These are phyloP conservation scores for Lachnellula subtilissima DNA, from an alignment of 2,329 filamentous ascomycete species.

Conservation along the genomic window DNA sequence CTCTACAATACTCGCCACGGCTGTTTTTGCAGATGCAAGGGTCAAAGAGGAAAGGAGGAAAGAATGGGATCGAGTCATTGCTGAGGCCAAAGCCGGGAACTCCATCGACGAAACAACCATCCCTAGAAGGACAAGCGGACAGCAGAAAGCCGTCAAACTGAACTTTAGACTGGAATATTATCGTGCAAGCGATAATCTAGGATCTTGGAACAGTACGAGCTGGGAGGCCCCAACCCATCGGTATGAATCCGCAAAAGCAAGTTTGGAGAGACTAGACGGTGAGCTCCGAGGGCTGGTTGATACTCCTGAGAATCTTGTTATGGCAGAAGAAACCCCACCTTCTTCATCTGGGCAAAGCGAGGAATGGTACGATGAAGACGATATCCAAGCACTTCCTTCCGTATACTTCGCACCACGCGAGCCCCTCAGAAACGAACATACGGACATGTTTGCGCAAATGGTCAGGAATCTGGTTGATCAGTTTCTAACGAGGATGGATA, in stretches of 20 bases:
- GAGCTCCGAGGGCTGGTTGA: background rate
- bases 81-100: conserved; percentile 39
- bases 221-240: background rate
- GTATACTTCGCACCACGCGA: conserved; percentile 15
- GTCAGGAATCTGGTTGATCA: conserved; percentile 21
- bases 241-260: background rate
- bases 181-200: background rate
- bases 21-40: conserved; percentile 56
- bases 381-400: background rate
- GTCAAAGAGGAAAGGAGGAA: conserved; percentile 53
- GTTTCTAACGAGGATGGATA: conserved; percentile 15
- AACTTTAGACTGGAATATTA: background rate
- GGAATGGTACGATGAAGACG: conserved; percentile 11
- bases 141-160: background rate
- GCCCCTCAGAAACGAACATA: conserved; percentile 17
- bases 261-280: background rate
- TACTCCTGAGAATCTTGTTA: background rate
- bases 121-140: background rate
- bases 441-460: conserved; percentile 19
- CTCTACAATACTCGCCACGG: conserved; percentile 61
- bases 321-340: background rate
- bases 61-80: conserved; percentile 58
- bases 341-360: background rate
- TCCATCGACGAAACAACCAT: background rate
- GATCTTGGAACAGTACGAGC: background rate